Base-by-base conservation (phyloP, 805 yeast species). In the Starmerella asiatica region DNA sequence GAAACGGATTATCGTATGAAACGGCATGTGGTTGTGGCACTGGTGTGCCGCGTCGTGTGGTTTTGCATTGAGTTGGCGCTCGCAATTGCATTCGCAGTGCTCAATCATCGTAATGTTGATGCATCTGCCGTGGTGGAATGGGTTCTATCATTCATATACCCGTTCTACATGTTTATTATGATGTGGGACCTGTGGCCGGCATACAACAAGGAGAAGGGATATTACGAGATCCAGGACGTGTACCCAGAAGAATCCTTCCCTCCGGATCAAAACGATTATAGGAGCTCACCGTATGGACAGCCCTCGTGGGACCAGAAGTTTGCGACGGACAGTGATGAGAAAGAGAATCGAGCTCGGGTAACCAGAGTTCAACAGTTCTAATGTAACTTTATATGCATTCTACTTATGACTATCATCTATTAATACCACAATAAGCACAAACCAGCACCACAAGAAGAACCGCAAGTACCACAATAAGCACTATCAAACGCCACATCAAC, bases 91-190 rank as follows among this genome's bases (percentile, higher is more conserved):
- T 88, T 83, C 48, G 67, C 57, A 3, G 38, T 47, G 14, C 36
- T 43, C 27, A 52, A 59, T 35, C 52, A 56, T 55, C 56, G 56
- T 8, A 64, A 66, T 26, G 51, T 59, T 31, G 62, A 69, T 47
- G 69, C 70, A 3, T 61, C 68, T 29, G 84, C 85, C 0, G 63
- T 67, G 16, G 73, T 79, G 56, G 97, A 88, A 60, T 88, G 97
- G 97, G 56, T 75, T 3, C 59, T 86, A 29, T 76, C 88, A 8
- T 86, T 76, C 61, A 78, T 83, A 75, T 86, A 80, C 56, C 91
- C 93, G 4, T 50, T 76, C 27, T 64, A 80, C 44, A 69, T 77
- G 49, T 54, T 78, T 4, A 60, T 76, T 43, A 67, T 86, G 58
- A 62, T 79, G 1, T 67, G 73, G 46, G 96, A 88, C 55, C 68